Percentiles rank a stretch among this genome's conserved stretches.
Conservation (phyloP, 306 rosid genomes). For the Inga laurina region DNA sequence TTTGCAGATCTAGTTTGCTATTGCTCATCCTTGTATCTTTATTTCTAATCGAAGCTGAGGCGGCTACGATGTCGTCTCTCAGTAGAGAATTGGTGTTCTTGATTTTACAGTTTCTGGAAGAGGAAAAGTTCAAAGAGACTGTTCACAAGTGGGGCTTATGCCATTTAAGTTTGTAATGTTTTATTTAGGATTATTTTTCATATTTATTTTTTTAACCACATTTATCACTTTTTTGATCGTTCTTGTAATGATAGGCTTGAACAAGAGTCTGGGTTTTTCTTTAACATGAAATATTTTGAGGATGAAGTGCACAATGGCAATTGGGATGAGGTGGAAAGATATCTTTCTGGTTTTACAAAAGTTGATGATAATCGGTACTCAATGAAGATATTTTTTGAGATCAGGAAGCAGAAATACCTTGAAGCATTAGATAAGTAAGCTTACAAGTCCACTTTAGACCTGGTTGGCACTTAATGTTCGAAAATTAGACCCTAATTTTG, state of each 20-base stretch:
- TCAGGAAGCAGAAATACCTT: slow-evolving; percentile 96
- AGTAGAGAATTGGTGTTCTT: slow-evolving; percentile 98
- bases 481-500: neutral
- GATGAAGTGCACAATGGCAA: slow-evolving; percentile 98
- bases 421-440: slow-evolving; percentile 98
- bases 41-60: slow-evolving; percentile 49
- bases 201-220: slow-evolving; percentile 32
- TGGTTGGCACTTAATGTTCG: neutral
- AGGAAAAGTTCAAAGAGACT: slow-evolving; percentile 98
- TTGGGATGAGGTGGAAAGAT: slow-evolving; percentile 98
- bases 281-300: slow-evolving; percentile 96
- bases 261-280: slow-evolving; percentile 99
- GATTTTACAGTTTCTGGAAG: slow-evolving; percentile 98
- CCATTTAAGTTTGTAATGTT: slow-evolving; percentile 8
- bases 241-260: slow-evolving; percentile 62
- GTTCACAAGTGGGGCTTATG: slow-evolving; percentile 85
- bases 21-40: slow-evolving; percentile 42
- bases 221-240: slow-evolving; percentile 34
- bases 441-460: slow-evolving; percentile 24
- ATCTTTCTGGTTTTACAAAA: slow-evolving; percentile 96
- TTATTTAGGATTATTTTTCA: slow-evolving; percentile 28
- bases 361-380: slow-evolving; percentile 97
- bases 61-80: slow-evolving; percentile 82
- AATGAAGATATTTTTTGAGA: slow-evolving; percentile 98
- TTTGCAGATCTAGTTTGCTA: slow-evolving; percentile 75